phyloP scores from a whole-genome alignment of 805 yeast genomes.

The Starmerella lactis-condensi region DNA sequence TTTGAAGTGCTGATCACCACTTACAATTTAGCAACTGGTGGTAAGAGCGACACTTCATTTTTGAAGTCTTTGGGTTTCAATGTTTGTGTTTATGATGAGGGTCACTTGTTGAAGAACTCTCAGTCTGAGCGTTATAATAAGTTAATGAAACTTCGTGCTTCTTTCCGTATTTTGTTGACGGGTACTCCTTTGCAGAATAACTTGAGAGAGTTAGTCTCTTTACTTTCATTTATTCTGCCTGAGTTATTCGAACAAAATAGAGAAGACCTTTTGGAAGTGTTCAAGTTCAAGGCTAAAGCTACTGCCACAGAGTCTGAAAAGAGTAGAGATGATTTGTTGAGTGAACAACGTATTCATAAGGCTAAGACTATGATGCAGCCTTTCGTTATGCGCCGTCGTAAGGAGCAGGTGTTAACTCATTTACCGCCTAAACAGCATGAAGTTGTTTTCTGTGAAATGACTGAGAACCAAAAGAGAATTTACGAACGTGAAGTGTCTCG shows the following conservation, averaged over 20 bases:
- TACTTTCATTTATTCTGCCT: constrained; percentile 82
- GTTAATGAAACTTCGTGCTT: constrained; percentile 65
- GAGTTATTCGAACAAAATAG: constrained; percentile 57
- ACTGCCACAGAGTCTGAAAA: constrained; percentile 23
- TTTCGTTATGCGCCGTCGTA: constrained; percentile 77
- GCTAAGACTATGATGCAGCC: constrained; percentile 99
- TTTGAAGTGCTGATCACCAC: constrained; percentile 91
- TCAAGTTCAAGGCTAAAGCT: constrained; percentile 73
- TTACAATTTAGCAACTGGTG: constrained; percentile 76
- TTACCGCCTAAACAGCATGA: constrained; percentile 58
- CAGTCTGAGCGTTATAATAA: constrained; percentile 70
- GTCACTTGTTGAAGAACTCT: constrained; percentile 88
- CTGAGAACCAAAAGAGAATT: constrained; percentile 33
- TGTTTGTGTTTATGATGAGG: constrained; percentile 88
- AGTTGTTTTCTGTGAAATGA: constrained; percentile 48
- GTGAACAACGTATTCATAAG: constrained; percentile 76
- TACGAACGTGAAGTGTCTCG: constrained; percentile 41
- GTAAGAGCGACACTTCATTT: constrained; percentile 63
- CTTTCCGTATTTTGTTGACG: constrained; percentile 71
- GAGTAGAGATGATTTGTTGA: constrained; percentile 32
- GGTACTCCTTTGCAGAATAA: constrained; percentile 97
- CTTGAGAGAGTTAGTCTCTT: constrained; percentile 70
- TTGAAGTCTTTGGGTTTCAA: constrained; percentile 59
- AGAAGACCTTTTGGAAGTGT: constrained; percentile 63
- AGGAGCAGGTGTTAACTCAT: constrained; percentile 78